Percentiles rank a stretch among this genome's conserved stretches.
Evolutionary conservation across 2,329 filamentous ascomycete species (phyloP).

Genomic region (Botryotinia convoluta): DNA sequence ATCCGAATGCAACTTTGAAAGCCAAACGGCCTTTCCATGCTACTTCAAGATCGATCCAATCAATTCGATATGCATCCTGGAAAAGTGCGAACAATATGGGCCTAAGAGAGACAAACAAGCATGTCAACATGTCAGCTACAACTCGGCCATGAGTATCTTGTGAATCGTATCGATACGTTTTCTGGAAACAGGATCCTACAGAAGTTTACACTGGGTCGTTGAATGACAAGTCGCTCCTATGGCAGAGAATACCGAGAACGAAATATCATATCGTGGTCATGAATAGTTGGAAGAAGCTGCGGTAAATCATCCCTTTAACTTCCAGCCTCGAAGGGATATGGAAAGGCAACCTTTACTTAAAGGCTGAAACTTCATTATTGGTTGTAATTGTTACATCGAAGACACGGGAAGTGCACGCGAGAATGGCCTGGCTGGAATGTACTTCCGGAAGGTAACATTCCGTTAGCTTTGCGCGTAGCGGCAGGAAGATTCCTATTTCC

Average conservation of each 20-base stretch:
- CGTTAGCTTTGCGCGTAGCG: neutral
- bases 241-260: neutral
- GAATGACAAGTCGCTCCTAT: neutral
- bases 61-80: neutral
- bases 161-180: neutral
- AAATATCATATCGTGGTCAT: neutral
- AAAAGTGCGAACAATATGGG: neutral
- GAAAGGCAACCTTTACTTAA: neutral
- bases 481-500: neutral
- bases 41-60: neutral
- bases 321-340: neutral
- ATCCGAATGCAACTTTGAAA: neutral
- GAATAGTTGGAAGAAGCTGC: neutral
- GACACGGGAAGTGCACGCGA: neutral
- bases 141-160: neutral
- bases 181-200: neutral
- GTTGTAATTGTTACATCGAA: neutral
- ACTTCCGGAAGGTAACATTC: neutral
- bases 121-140: neutral
- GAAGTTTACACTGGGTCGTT: neutral
- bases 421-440: slow-evolving; percentile 2
- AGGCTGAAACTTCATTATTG: neutral
- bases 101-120: neutral
- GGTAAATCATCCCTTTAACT: neutral
- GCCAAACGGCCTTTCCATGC: neutral